Percentiles rank a stretch among this genome's conserved stretches.
Conservation (phyloP, 805 yeast species). For the Pichia gijzeniarum region DNA sequence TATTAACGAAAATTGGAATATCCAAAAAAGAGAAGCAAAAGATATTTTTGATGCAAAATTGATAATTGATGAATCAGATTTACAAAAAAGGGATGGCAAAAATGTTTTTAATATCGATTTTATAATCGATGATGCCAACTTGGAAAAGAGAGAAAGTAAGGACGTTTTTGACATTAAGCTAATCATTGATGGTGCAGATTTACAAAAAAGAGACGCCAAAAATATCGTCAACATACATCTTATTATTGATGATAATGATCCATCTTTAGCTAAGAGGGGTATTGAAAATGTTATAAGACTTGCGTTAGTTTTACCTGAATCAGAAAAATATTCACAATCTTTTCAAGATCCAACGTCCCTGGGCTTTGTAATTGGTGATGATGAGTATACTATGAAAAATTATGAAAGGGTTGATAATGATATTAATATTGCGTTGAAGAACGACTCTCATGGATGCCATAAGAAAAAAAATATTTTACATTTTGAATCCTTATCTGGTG, state of each 20-base stretch:
- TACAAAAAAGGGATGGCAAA: conserved; percentile 13
- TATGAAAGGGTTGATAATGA: neutral
- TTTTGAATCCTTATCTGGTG: conserved; percentile 5
- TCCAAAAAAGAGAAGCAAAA: conserved; percentile 16
- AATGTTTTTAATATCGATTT: conserved; percentile 12
- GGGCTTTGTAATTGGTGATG: conserved; percentile 8
- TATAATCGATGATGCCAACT: conserved; percentile 15
- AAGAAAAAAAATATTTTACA: conserved; percentile 2
- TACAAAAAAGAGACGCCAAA: conserved; percentile 20
- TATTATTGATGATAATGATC: conserved; percentile 13
- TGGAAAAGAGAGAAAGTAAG: conserved; percentile 13
- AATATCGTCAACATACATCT: conserved; percentile 17
- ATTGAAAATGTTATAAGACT: conserved; percentile 3
- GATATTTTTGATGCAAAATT: conserved; percentile 15
- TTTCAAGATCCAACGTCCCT: conserved; percentile 2
- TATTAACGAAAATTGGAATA: conserved; percentile 10
- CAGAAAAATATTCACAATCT: neutral
- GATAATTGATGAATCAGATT: conserved; percentile 7
- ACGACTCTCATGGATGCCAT: conserved; percentile 4
- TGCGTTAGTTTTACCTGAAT: neutral
- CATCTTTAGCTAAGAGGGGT: conserved; percentile 10
- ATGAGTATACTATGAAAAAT: neutral
- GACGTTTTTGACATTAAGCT: conserved; percentile 13
- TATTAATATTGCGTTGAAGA: conserved; percentile 1
- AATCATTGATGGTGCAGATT: conserved; percentile 13